Evolutionary conservation across 2,329 filamentous ascomycete genomes (phyloP).

Genomic region (Knoxdaviesia proteae): DNA sequence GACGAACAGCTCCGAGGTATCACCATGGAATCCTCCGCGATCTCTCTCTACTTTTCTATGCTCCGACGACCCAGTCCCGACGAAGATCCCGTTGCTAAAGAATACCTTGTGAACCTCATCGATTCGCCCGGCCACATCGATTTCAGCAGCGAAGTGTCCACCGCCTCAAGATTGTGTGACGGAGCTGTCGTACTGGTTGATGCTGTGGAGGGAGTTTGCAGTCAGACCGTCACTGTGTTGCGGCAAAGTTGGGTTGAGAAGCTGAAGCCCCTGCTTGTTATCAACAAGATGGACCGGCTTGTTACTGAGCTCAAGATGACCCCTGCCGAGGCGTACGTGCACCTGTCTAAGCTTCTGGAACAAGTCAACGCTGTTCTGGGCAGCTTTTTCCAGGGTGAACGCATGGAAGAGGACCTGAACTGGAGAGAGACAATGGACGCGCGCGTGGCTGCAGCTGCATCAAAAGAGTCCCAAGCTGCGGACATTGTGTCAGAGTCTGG

Average conservation of each 20-base stretch:
- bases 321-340: conserved; percentile 69
- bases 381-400: conserved; percentile 91
- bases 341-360: conserved; percentile 74
- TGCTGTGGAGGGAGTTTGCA: conserved; percentile 93
- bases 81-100: conserved; percentile 49
- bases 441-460: conserved; percentile 49
- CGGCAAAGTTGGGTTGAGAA: conserved; percentile 92
- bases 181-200: conserved; percentile 88
- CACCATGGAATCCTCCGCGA: conserved; percentile 99
- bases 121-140: conserved; percentile 97
- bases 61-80: conserved; percentile 52
- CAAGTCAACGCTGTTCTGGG: conserved; percentile 95
- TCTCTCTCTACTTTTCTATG: conserved; percentile 90
- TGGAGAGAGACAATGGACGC: conserved; percentile 91
- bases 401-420: conserved; percentile 94
- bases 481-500: conserved; percentile 32
- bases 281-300: conserved; percentile 95
- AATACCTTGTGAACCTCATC: conserved; percentile 93
- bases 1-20: conserved; percentile 93
- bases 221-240: conserved; percentile 91
- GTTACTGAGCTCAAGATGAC: conserved; percentile 91
- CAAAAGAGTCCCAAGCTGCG: conserved; percentile 25
- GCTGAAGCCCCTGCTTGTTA: conserved; percentile 78
- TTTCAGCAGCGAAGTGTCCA: conserved; percentile 95
- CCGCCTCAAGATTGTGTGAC: conserved; percentile 81